phyloP scores from a whole-genome alignment of 192 early-diverging fungal species.

The Coemansia furcata region DNA sequence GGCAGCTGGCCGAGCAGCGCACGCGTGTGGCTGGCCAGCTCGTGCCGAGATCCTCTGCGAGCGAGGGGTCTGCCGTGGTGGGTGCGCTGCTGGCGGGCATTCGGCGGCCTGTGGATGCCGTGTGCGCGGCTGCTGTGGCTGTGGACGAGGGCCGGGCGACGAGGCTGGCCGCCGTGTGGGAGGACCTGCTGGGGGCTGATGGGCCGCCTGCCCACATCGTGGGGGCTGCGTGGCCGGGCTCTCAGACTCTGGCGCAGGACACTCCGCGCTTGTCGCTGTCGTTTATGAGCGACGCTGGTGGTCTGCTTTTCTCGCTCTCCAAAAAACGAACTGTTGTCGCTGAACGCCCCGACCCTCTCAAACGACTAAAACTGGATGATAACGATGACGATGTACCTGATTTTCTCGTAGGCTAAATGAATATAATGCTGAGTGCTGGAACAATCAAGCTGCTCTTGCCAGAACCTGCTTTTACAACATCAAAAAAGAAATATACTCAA shows the following conservation, averaged over 20 bases:
- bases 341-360: neutral
- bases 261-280: conserved; percentile 7
- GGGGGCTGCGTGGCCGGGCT: neutral
- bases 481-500: too few species aligned
- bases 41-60: neutral
- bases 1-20: conserved; percentile 33
- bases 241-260: neutral
- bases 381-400: conserved; percentile 4
- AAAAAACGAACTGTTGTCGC: neutral
- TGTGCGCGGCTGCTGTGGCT: neutral
- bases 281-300: conserved; percentile 7
- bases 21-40: neutral
- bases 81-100: neutral
- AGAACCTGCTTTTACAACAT: too few species aligned
- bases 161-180: conserved; percentile 28
- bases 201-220: conserved; percentile 7
- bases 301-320: neutral
- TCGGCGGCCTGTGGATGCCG: neutral
- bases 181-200: conserved; percentile 9
- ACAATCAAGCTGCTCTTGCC: too few species aligned
- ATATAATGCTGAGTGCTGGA: too few species aligned
- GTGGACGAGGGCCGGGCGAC: conserved; percentile 3
- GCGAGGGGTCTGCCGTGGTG: neutral
- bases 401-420: conserved; percentile 17
- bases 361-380: conserved; percentile 7